Evolutionary conservation across 2,329 filamentous ascomycete genomes (phyloP), one percentile per base, ranked within the genome.

Genomic region (Pseudopithomyces maydicus): DNA sequence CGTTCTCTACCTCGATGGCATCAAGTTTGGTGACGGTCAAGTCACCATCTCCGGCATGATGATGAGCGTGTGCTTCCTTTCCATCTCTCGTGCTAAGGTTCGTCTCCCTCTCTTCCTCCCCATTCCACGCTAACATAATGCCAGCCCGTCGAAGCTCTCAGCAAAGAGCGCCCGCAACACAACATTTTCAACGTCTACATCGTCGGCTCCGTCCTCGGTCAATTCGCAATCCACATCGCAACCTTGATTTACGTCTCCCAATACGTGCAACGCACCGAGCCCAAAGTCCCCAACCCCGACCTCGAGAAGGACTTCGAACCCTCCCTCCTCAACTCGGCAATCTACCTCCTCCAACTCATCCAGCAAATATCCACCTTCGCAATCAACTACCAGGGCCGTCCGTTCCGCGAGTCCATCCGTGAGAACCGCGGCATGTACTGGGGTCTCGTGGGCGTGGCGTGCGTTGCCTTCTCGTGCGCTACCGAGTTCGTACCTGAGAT

Each of bases 121-220:
- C 4, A 17, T 17, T 20, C 1, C 14, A 38, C 3, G 8, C 75
- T 79, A 67, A 79, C 59, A 29, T 41, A 41, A 36, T 39, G 22
- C 1, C 58, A 87, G 81, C 91, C 95, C 29, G 95, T 99, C 51
- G 95, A 99, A 79, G 90, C 90, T 35, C 83, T 99, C 22, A 97
- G 94, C 62, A 97, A 97, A 80, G 95, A 99, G 78, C 90, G 95
- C 38, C 95, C 95, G 0, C 95, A 99, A 79, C 93, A 94, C 54
- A 97, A 98, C 78, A 99, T 99, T 74, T 98, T 98, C 84, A 99
- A 99, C 80, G 85, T 92, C 51, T 99, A 99, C 82, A 98, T 99
- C 75, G 97, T 99, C 66, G 94, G 95, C 42, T 97, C 93, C 17
- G 95, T 99, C 57, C 88, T 99, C 33, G 95, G 93, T 51, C 95